Percentiles rank a stretch among this genome's conserved stretches.
These are phyloP conservation scores for Candida sanyaensis DNA, from an alignment of 1,139 yeast genomes.

Conservation along the genomic window DNA sequence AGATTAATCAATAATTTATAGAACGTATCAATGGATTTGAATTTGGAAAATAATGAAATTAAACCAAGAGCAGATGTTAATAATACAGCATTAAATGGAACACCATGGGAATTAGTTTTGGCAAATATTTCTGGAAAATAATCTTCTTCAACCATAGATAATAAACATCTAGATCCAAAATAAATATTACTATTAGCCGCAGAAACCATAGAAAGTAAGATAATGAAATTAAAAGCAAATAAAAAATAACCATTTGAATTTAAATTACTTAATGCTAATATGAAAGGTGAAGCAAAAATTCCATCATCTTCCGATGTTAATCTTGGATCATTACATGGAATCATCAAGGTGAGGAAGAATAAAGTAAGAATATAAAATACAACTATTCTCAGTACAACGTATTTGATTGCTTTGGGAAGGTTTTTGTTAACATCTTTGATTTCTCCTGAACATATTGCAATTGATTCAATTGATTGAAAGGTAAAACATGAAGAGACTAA, in stretches of 20 bases:
- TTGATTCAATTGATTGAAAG: slow-evolving; percentile 39
- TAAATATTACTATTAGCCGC: slow-evolving; percentile 32
- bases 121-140: slow-evolving; percentile 9
- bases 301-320: slow-evolving; percentile 11
- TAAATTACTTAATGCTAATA: slow-evolving; percentile 15
- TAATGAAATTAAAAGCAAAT: slow-evolving; percentile 20
- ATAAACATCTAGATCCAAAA: slow-evolving; percentile 26
- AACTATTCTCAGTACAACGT: slow-evolving; percentile 18
- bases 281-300: slow-evolving; percentile 19
- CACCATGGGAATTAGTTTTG: slow-evolving; percentile 14
- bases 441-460: slow-evolving; percentile 29
- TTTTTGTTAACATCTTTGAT: slow-evolving; percentile 17
- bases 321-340: slow-evolving; percentile 19
- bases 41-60: slow-evolving; percentile 16
- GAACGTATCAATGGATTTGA: slow-evolving; percentile 16
- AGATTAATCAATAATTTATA: slow-evolving; percentile 20
- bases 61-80: slow-evolving; percentile 22
- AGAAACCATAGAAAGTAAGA: slow-evolving; percentile 23
- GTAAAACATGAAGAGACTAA: slow-evolving; percentile 34
- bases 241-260: slow-evolving; percentile 8
- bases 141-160: slow-evolving; percentile 19
- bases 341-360: slow-evolving; percentile 18
- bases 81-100: slow-evolving; percentile 22
- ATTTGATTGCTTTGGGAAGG: slow-evolving; percentile 17
- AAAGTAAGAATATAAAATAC: slow-evolving; percentile 19